Conservation (phyloP, 2,329 filamentous ascomycete genomes). For the Xylariomycetidae sp. region DNA sequence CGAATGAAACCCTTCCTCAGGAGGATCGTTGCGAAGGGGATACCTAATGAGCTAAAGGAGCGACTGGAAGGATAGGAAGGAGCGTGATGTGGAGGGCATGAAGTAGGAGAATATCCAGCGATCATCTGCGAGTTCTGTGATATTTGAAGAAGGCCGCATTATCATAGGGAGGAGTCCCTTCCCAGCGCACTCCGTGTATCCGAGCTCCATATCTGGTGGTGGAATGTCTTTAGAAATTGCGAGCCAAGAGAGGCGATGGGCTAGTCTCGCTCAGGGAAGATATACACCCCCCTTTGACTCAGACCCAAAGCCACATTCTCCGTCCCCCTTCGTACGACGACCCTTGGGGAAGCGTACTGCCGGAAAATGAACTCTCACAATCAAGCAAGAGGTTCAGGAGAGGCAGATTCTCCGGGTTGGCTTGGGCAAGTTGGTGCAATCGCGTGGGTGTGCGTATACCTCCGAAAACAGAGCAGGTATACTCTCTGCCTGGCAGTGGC, state of each 20-base stretch:
- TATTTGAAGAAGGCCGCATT: constrained; percentile 14
- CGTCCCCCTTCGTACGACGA: too few relatives aligned
- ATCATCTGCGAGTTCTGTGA: constrained; percentile 4
- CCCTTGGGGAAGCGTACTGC: too few relatives aligned
- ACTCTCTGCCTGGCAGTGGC: too few relatives aligned
- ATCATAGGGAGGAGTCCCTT: constrained; percentile 7
- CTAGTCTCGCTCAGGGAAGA: neutral
- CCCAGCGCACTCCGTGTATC: constrained; percentile 1
- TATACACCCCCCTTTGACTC: constrained; percentile 5
- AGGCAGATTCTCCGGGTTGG: too few relatives aligned
- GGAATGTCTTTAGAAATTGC: constrained; percentile 11
- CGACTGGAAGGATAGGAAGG: constrained; percentile 7
- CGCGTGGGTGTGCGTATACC: too few relatives aligned
- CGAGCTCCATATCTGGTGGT: constrained; percentile 5
- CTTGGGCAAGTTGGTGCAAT: too few relatives aligned
- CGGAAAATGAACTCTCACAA: too few relatives aligned
- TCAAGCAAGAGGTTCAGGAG: too few relatives aligned
- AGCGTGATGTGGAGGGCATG: constrained; percentile 5
- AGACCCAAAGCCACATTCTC: constrained; percentile 2
- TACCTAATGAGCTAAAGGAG: too few relatives aligned
- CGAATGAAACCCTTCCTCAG: too few relatives aligned
- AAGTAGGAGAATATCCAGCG: neutral
- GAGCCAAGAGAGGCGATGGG: neutral
- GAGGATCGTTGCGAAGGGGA: too few relatives aligned
- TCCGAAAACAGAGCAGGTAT: too few relatives aligned